Conservation (phyloP, 2,329 filamentous ascomycete species). For the Parastagonospora avenae region DNA sequence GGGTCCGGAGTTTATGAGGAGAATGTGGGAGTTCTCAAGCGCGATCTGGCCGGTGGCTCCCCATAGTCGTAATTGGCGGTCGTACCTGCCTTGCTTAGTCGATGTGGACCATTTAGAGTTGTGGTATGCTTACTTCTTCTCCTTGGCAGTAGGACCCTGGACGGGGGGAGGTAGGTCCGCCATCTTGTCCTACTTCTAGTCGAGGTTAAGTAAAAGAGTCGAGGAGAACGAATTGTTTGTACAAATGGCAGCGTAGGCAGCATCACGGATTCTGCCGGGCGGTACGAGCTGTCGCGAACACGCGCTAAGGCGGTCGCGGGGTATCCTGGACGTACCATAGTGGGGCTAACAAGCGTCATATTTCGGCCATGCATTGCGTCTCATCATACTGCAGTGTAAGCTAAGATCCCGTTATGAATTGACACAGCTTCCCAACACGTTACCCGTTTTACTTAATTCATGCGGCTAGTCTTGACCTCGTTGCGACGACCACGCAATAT, state of each 20-base stretch:
- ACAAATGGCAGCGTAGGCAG: conserved; percentile 9
- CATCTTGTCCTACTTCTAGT: conserved; percentile 26
- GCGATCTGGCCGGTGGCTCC: conserved; percentile 89
- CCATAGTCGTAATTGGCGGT: conserved; percentile 94
- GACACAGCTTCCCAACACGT: neutral
- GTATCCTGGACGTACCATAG: conserved; percentile 4
- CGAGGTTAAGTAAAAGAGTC: neutral
- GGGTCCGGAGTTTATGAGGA: conserved; percentile 85
- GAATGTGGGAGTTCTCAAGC: conserved; percentile 87
- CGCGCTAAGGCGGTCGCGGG: conserved; percentile 22
- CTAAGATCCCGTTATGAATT: neutral
- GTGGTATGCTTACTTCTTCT: conserved; percentile 54
- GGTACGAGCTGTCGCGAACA: conserved; percentile 12
- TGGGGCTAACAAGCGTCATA: conserved; percentile 13
- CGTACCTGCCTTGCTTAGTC: conserved; percentile 67
- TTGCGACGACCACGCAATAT: conserved; percentile 17
- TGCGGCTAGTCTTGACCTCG: conserved; percentile 14
- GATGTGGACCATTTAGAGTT: conserved; percentile 4
- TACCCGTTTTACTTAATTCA: conserved; percentile 7
- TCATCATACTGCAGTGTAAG: conserved; percentile 2
- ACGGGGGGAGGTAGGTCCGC: conserved; percentile 46
- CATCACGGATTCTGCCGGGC: conserved; percentile 20
- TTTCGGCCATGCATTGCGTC: neutral
- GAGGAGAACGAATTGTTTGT: conserved; percentile 4
- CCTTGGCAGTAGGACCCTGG: conserved; percentile 50